Conservation (phyloP, 169 alveolate genomes). For the Toxoplasma gondii region DNA sequence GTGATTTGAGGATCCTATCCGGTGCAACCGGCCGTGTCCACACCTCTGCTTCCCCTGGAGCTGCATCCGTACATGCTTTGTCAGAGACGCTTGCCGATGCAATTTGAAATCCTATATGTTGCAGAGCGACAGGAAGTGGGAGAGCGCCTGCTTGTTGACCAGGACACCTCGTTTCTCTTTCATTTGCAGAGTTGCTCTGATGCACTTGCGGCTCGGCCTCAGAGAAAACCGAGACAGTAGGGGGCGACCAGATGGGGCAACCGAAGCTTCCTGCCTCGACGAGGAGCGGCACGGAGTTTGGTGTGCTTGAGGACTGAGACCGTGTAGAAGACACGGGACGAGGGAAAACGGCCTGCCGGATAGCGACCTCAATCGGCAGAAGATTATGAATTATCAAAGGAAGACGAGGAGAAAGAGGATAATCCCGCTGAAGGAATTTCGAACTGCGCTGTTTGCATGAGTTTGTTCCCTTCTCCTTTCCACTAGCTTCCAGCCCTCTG, state of each 20-base stretch:
- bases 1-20: not conserved
- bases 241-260: constrained; percentile 9
- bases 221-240: not conserved
- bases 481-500: too few relatives aligned
- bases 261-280: not conserved
- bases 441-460: not conserved
- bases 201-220: not conserved
- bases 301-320: not conserved
- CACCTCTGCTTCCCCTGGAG: not conserved
- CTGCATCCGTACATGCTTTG: too few relatives aligned
- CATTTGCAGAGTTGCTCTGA: not conserved
- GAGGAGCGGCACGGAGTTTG: not conserved
- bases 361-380: not conserved
- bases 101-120: not conserved
- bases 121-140: not conserved
- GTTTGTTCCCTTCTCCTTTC: too few relatives aligned
- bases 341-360: not conserved
- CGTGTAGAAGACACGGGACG: not conserved
- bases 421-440: not conserved
- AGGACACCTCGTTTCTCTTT: not conserved
- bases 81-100: not conserved
- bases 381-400: not conserved
- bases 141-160: not conserved
- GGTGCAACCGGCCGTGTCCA: not conserved
- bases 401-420: not conserved